A percentile compares a stretch with the other conserved stretches of the same genome.
Conservation (phyloP, 2,329 filamentous ascomycete species). For the Celoporthe dispersa region DNA sequence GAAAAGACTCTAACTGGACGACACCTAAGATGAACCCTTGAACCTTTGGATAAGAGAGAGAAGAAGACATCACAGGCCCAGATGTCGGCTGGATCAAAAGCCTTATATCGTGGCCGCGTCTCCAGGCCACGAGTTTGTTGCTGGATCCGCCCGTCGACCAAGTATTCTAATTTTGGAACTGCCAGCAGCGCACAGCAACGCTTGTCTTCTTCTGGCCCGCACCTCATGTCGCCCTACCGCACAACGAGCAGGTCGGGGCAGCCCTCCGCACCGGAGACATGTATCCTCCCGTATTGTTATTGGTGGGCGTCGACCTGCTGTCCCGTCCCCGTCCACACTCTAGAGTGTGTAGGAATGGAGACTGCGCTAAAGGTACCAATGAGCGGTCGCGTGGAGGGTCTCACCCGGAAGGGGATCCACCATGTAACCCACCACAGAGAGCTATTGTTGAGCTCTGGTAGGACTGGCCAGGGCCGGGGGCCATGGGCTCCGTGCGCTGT, state of each 20-base stretch:
- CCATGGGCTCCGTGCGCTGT: constrained; percentile 5
- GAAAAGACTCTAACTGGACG: constrained; percentile 49
- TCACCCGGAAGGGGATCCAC: constrained; percentile 38
- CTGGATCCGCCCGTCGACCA: constrained; percentile 39
- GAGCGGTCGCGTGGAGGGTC: constrained; percentile 35
- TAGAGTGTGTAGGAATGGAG: constrained; percentile 19
- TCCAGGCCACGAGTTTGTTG: constrained; percentile 43
- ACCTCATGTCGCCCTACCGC: constrained; percentile 35
- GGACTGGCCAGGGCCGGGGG: constrained; percentile 28
- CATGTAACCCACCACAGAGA: constrained; percentile 36
- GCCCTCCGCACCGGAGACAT: constrained; percentile 22
- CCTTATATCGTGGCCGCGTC: constrained; percentile 62
- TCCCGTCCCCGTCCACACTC: constrained; percentile 25
- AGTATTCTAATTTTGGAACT: constrained; percentile 50
- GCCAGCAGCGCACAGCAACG: constrained; percentile 33
- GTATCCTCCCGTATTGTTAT: constrained; percentile 19
- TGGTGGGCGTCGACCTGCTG: constrained; percentile 24
- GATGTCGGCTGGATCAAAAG: constrained; percentile 51
- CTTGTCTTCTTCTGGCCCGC: constrained; percentile 46
- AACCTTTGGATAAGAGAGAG: constrained; percentile 47
- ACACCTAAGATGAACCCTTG: constrained; percentile 53
- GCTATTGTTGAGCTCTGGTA: constrained; percentile 30
- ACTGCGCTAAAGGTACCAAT: constrained; percentile 38
- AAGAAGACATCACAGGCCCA: constrained; percentile 44
- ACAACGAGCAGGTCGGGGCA: constrained; percentile 29